phyloP scores from a whole-genome alignment of 2,329 filamentous ascomycete species.

The Orbilia ellipsospora region DNA sequence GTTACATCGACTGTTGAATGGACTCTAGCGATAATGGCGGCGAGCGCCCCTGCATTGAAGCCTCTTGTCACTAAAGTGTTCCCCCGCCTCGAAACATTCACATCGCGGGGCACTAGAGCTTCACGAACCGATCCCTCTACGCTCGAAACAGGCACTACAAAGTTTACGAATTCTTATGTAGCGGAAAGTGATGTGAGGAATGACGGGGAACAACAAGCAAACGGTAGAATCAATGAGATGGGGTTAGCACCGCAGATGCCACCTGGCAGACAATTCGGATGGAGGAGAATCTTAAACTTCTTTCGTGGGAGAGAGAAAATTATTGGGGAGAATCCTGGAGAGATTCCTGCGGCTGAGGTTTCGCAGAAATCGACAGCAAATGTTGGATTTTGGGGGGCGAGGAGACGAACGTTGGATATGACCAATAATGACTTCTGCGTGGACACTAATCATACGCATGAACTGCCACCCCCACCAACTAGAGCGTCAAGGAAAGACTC shows the following conservation, averaged over 20 bases:
- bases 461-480: conserved; percentile 12
- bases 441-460: conserved; percentile 20
- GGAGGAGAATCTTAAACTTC: conserved; percentile 15
- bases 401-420: conserved; percentile 32
- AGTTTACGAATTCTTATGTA: not conserved
- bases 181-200: too few species aligned
- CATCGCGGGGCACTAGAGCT: too few species aligned
- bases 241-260: conserved; percentile 40
- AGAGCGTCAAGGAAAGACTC: conserved; percentile 17
- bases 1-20: conserved; percentile 33
- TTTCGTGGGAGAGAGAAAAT: conserved; percentile 14
- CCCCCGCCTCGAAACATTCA: not conserved
- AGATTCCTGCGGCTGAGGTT: not conserved
- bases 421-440: conserved; percentile 40
- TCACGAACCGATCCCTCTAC: not conserved
- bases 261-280: conserved; percentile 12
- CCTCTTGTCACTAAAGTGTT: conserved; percentile 17
- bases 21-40: conserved; percentile 35
- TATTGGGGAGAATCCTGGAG: conserved; percentile 5
- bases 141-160: conserved; percentile 11
- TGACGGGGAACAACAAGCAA: too few species aligned
- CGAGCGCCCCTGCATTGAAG: conserved; percentile 42
- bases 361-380: conserved; percentile 7
- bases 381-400: conserved; percentile 31
- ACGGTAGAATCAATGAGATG: conserved; percentile 17